phyloP scores from a whole-genome alignment of 495 filamentous ascomycete species.

The Hyaloscypha hepaticicola region DNA sequence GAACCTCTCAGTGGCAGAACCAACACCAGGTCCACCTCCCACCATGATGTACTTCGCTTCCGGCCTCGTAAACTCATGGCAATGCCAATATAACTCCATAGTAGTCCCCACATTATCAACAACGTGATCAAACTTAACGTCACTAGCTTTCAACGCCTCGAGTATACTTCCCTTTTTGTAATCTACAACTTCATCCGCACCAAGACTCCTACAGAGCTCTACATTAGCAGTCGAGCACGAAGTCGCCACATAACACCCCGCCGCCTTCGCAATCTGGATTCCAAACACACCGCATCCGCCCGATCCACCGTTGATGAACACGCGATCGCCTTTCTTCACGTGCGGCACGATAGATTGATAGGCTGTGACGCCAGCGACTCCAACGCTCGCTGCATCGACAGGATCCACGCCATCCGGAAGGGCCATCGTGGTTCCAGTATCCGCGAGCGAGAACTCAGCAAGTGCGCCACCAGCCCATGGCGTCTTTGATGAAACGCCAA shows the following conservation, averaged over 20 bases:
- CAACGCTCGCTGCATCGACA: conserved; percentile 51
- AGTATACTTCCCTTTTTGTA: conserved; percentile 58
- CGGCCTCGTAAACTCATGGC: conserved; percentile 53
- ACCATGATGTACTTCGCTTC: conserved; percentile 59
- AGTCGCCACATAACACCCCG: conserved; percentile 62
- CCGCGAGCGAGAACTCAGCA: conserved; percentile 49
- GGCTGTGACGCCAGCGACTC: conserved; percentile 56
- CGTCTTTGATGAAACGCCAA: conserved; percentile 41
- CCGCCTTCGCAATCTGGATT: conserved; percentile 64
- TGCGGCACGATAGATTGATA: conserved; percentile 58
- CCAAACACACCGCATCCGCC: conserved; percentile 62
- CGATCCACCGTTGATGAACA: conserved; percentile 69
- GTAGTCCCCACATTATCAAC: conserved; percentile 62
- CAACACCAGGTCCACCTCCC: conserved; percentile 34
- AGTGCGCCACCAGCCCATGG: conserved; percentile 50
- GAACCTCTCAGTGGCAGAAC: conserved; percentile 10
- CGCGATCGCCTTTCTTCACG: conserved; percentile 51
- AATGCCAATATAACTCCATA: conserved; percentile 51
- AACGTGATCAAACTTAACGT: conserved; percentile 52
- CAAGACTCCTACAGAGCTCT: conserved; percentile 54
- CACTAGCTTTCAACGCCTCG: conserved; percentile 46
- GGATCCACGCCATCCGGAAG: conserved; percentile 53
- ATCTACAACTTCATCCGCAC: conserved; percentile 69
- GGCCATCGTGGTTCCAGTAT: conserved; percentile 28
- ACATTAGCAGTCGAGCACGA: conserved; percentile 60